These are phyloP conservation scores for Phytophthora pinifolia DNA, from an alignment of 352 stramenopile species.

Conservation along the genomic window DNA sequence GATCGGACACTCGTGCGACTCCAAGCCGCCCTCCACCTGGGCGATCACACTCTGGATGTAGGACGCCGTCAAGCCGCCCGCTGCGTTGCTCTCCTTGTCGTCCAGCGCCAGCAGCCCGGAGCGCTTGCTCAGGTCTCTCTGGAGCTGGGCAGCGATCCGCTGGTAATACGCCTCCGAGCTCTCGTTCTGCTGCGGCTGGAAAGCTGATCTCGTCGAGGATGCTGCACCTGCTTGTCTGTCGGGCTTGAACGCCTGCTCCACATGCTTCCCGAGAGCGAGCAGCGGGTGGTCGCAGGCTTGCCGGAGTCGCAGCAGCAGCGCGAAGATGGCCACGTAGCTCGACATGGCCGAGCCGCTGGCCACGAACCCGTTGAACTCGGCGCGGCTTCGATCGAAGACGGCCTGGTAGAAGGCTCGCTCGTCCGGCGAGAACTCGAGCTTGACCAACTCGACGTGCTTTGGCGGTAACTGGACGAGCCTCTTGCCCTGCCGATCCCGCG, in stretches of 20 bases:
- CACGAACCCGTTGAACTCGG: constrained; percentile 89
- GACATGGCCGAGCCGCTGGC: constrained; percentile 65
- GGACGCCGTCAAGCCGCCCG: constrained; percentile 36
- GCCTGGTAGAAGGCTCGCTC: constrained; percentile 88
- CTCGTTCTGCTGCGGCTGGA: constrained; percentile 53
- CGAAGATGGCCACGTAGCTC: constrained; percentile 90
- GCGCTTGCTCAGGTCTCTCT: constrained; percentile 50
- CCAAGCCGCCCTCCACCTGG: constrained; percentile 79
- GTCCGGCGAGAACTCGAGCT: constrained; percentile 67
- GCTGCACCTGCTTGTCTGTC: background rate
- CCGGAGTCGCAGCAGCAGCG: constrained; percentile 81
- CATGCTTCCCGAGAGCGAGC: constrained; percentile 71
- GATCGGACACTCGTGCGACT: constrained; percentile 83
- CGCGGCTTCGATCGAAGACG: constrained; percentile 81
- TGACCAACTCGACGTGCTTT: constrained; percentile 69
- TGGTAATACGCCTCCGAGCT: constrained; percentile 60
- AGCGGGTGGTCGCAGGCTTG: constrained; percentile 92
- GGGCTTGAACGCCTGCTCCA: constrained; percentile 40
- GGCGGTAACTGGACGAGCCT: constrained; percentile 70
- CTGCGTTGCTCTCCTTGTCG: constrained; percentile 5
- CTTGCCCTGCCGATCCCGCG: constrained; percentile 59
- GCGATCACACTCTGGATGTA: constrained; percentile 77
- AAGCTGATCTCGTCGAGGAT: constrained; percentile 20
- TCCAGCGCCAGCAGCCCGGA: constrained; percentile 9
- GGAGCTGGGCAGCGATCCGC: constrained; percentile 52